These are phyloP conservation scores for Stachybotrys elegans DNA, from an alignment of 2,329 filamentous ascomycete genomes.

Conservation along the genomic window DNA sequence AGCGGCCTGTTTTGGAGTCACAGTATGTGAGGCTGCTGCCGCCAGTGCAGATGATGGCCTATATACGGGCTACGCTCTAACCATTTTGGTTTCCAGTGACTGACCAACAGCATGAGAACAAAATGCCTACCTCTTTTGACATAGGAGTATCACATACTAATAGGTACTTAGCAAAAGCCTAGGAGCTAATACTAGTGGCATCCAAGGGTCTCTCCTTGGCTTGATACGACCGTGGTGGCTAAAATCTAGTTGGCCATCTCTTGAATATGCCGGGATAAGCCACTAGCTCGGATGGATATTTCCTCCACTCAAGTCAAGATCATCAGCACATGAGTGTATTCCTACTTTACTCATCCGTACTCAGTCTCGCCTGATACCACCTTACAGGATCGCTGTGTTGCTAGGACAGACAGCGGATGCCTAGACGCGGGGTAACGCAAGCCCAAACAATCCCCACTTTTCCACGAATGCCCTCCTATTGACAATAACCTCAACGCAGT, in stretches of 20 bases:
- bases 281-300: neutral
- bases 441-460: neutral
- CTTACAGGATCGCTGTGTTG: neutral
- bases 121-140: neutral
- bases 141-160: neutral
- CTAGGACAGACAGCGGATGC: neutral
- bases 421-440: neutral
- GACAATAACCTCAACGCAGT: neutral
- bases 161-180: neutral
- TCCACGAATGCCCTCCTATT: neutral
- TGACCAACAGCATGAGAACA: neutral
- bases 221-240: neutral
- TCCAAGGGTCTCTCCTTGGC: neutral
- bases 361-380: no score
- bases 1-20: neutral
- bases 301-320: no score
- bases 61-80: neutral
- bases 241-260: neutral
- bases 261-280: neutral
- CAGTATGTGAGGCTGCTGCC: neutral
- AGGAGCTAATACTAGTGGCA: neutral
- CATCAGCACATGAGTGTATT: no score
- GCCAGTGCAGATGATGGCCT: neutral
- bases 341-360: no score
- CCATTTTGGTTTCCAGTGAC: neutral